Percentiles rank a stretch among this genome's conserved stretches.
Conservation (phyloP, 78 protist genomes). For the Tieghemostelium lacteum region DNA sequence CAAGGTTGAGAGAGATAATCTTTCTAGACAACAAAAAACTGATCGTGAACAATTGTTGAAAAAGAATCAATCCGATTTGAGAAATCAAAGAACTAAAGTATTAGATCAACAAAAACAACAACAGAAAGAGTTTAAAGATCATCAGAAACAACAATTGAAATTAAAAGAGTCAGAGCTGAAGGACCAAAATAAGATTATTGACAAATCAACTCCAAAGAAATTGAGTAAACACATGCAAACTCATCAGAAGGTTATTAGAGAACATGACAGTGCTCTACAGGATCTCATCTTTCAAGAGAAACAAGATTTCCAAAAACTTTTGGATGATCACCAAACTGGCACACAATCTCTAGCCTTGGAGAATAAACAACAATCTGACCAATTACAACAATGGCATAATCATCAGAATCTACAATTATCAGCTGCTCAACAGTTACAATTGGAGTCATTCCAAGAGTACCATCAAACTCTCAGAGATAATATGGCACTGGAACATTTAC, state of each 20-base stretch:
- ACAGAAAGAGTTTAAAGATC: constrained; percentile 63
- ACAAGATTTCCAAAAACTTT: constrained; percentile 65
- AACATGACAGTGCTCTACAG: constrained; percentile 29
- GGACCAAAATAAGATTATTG: constrained; percentile 36
- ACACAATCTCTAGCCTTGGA: constrained; percentile 24
- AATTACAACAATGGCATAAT: constrained; percentile 51
- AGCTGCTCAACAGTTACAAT: constrained; percentile 16
- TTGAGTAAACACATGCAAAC: constrained; percentile 55
- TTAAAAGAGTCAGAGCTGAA: constrained; percentile 52
- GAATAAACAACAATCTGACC: constrained; percentile 65
- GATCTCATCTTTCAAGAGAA: constrained; percentile 62
- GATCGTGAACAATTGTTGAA: constrained; percentile 59
- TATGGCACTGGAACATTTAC: constrained; percentile 41
- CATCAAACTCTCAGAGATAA: constrained; percentile 14
- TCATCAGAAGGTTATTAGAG: constrained; percentile 64
- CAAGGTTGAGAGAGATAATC: constrained; percentile 49
- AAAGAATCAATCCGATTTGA: constrained; percentile 50
- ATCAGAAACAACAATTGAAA: constrained; percentile 66
- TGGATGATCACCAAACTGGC: constrained; percentile 33
- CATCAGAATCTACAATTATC: constrained; percentile 48
- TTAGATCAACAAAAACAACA: constrained; percentile 67
- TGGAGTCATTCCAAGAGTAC: constrained; percentile 59
- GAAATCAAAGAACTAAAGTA: constrained; percentile 28
- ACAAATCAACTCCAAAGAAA: constrained; percentile 70
- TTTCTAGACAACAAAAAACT: constrained; percentile 50